Evolutionary conservation across 441 rosid genomes (phyloP).

Genomic region (Flueggea neowawraea): DNA sequence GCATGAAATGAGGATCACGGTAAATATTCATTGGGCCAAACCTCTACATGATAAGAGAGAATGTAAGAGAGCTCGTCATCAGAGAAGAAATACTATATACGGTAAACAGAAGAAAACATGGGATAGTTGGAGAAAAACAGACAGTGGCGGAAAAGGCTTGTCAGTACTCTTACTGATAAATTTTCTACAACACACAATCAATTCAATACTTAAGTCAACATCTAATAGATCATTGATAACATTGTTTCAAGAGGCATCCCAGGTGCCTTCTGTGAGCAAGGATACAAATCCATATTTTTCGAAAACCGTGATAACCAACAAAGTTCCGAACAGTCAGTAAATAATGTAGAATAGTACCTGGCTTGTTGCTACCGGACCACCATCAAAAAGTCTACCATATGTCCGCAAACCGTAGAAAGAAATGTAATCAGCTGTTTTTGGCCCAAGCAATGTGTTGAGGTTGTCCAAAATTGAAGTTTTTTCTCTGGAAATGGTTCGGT

Average conservation of each 20-base stretch:
- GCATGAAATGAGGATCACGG: constrained; percentile 13
- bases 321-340: too few species aligned
- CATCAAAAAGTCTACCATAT: constrained; percentile 74
- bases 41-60: not conserved
- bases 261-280: too few species aligned
- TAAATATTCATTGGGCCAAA: not conserved
- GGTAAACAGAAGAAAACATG: too few species aligned
- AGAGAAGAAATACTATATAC: too few species aligned
- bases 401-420: constrained; percentile 96
- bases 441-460: constrained; percentile 63
- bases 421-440: constrained; percentile 73
- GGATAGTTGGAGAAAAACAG: too few species aligned
- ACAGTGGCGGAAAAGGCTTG: too few species aligned
- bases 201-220: too few species aligned
- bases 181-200: too few species aligned
- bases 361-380: constrained; percentile 88
- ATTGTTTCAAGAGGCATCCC: too few species aligned
- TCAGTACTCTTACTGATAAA: too few species aligned
- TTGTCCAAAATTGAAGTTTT: constrained; percentile 79
- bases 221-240: too few species aligned
- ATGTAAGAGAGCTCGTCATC: not conserved
- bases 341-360: constrained; percentile 43
- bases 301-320: constrained; percentile 1
- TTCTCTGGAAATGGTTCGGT: constrained; percentile 90
- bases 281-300: not conserved